Base-by-base conservation (phyloP, 2,329 filamentous ascomycete genomes). In the Fusarium virguliforme region DNA sequence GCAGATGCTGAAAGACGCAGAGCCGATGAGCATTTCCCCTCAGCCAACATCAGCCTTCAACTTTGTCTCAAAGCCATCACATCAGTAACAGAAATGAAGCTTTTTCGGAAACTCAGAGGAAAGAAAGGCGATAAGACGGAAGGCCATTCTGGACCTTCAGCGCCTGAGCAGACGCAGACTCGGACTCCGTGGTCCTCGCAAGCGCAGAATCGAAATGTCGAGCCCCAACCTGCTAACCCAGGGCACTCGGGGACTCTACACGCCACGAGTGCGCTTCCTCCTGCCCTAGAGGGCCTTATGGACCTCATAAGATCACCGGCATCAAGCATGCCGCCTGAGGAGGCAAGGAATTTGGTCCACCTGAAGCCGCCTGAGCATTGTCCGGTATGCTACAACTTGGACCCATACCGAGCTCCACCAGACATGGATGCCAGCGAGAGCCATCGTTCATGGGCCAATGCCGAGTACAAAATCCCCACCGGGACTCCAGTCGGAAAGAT, bases 61-160 rank as follows among this genome's bases (percentile, higher is more conserved):
- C 48, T 51, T 22, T 51, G 13, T 40, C 10, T n/a, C 30, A 26
- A 51, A 51, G 48, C 32, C 28, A 51, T n/a, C 4, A 13, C 9
- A 34, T 22, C 48, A 32, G 30, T 6, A 51, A 34, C 48, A 51
- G 6, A 34, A 28, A 51, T 51, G 48, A 51, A 51, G 48, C 48
- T 51, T 51, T 51, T 51, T 7, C 48, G 48, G 10, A 51, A 51
- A 34, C 48, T 51, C n/a, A 51, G 4, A 51, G 48, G 48, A 51
- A 51, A 34, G 48, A 34, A 51, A 12, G 48, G 22, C 18, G 48
- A 28, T n/a, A 51, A 34, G 18, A 34, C 30, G 28, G 48, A 34
- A 34, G 48, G n/a, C 4, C n/a, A 51, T 30, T 26, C 7, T 34
- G 30, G 48, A 51, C 22, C 43, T 0, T 10, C 43, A 48, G 15